These are phyloP conservation scores for Sporothrix brasiliensis DNA, from an alignment of 2,329 filamentous ascomycete species.

Conservation along the genomic window DNA sequence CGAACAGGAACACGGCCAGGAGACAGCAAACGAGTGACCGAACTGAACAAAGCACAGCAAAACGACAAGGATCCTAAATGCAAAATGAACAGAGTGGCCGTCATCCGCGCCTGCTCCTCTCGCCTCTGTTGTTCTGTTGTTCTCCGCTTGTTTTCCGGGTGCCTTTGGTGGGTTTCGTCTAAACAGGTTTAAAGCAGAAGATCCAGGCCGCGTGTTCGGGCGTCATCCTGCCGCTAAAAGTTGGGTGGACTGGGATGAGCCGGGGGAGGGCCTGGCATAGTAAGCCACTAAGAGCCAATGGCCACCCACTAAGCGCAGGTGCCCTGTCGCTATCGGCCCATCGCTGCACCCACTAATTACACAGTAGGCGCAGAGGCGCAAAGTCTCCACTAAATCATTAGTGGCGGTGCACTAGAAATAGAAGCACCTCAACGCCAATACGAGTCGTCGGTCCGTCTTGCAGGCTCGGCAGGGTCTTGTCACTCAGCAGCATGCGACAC, in stretches of 20 bases:
- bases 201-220: constrained; percentile 21
- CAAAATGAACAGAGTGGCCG: background rate
- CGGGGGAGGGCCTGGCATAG: background rate
- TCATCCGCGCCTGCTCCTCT: background rate
- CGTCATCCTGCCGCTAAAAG: constrained; percentile 15
- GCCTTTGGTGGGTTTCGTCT: constrained; percentile 10
- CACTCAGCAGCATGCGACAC: background rate
- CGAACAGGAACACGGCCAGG: background rate
- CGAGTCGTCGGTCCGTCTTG: background rate
- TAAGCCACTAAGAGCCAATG: background rate
- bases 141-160: background rate
- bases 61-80: background rate
- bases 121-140: background rate
- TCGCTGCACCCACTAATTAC: no score
- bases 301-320: background rate
- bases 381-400: background rate
- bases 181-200: constrained; percentile 19
- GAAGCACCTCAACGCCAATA: background rate
- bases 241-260: constrained; percentile 16
- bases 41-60: background rate
- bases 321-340: no score
- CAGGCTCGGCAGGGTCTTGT: constrained; percentile 2
- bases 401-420: background rate
- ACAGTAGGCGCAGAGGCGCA: background rate
- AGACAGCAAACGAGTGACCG: constrained; percentile 12